Conservation (phyloP, 2,329 filamentous ascomycete species). For the Neophaeococcomyces mojaviensis region DNA sequence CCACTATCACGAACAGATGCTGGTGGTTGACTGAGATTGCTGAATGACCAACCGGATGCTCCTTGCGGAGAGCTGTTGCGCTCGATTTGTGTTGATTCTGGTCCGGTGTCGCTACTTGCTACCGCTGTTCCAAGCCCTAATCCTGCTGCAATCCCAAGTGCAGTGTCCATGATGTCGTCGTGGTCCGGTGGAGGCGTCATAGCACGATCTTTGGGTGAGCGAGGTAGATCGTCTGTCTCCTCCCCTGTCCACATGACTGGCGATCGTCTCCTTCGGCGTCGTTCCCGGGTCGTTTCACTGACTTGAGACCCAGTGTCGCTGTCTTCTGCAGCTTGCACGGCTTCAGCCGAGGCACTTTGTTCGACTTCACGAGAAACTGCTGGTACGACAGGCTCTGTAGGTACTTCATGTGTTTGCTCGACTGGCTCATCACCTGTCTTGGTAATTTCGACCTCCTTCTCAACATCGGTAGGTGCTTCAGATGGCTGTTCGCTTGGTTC, state of each 20-base stretch:
- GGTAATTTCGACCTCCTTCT: neutral
- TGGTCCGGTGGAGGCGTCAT: constrained; percentile 21
- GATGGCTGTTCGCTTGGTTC: neutral
- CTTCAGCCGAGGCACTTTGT: neutral
- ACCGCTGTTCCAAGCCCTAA: constrained; percentile 16
- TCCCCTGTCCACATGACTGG: constrained; percentile 18
- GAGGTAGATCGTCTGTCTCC: constrained; percentile 22
- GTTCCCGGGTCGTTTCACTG: constrained; percentile 21
- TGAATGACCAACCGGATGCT: constrained; percentile 18
- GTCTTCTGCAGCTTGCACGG: constrained; percentile 8
- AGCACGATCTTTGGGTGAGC: constrained; percentile 10
- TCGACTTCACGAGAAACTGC: constrained; percentile 2
- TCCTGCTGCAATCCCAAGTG: constrained; percentile 21
- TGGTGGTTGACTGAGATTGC: constrained; percentile 9
- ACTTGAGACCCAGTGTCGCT: constrained; percentile 17
- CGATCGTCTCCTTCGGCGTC: constrained; percentile 19
- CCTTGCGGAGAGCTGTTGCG: constrained; percentile 8
- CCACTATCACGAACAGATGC: constrained; percentile 34
- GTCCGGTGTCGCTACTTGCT: constrained; percentile 4
- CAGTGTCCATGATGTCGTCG: constrained; percentile 22
- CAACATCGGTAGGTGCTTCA: neutral
- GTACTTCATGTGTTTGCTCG: neutral
- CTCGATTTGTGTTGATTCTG: constrained; percentile 8
- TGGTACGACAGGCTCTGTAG: neutral
- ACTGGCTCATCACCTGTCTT: neutral